Evolutionary conservation across 1,139 yeast genomes (phyloP), one percentile per base, ranked within the genome.

Genomic region (Sugiyamaella sp.): DNA sequence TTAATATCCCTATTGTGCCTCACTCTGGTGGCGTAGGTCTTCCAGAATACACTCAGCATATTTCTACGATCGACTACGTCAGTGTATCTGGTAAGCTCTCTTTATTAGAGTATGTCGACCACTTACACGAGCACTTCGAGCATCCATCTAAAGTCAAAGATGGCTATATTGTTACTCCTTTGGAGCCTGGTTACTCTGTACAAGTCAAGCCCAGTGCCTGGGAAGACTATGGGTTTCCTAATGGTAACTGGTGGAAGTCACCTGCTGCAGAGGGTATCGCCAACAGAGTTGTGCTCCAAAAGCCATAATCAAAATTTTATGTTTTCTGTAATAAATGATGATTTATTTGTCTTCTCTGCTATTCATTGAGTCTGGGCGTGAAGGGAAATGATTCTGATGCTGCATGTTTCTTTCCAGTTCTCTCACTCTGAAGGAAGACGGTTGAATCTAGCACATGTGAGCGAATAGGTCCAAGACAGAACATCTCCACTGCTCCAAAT

Each of bases 11-110:
- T 22, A 71, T 73, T 49, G 74, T 73, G 8, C 76, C 76, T 19
- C 76, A 73, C 54, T 71, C 74, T 53, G 76, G 76, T 27, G 76
- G 76, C 10, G 73, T 73, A 56, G 76, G 76, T 2, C 65, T 73
- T 27, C 75, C 76, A 2, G 76, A 73, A 59, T 69, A 73, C 57
- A 73, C 76, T 12, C 73, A 70, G 46, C 76, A 73, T 58, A 61
- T 73, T 46, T 63, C 74, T 33, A 71, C 73, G n/a, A 72, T 73
- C 49, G 74, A 73, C 60, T 73, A 72, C 57, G 55, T 73, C 40
- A 57, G 65, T 17, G 73, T 73, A 16, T 64, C 71, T 43, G 76
- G 76, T 1, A 64, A 69, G 55, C 60, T 59, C 53, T 66, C 71
- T 3, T 59, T 70, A 49, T 57, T 70, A 48, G 73, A 70, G 57